Conservation (phyloP, 441 rosid species). For the Geranium incanum region DNA sequence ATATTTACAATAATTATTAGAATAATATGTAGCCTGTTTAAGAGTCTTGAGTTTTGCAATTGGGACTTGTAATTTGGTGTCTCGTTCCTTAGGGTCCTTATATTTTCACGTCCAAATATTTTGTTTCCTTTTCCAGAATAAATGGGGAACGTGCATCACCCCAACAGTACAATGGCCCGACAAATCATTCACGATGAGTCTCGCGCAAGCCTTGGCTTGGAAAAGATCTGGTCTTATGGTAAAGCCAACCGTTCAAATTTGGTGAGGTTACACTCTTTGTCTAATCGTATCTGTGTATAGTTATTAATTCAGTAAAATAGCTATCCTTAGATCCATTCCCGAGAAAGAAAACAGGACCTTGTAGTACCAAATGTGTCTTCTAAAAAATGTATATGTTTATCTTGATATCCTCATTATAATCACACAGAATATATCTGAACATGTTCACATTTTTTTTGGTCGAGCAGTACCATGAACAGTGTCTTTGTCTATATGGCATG, state of each 20-base stretch:
- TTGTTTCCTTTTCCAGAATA: slow-evolving; percentile 37
- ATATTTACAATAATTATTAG: background rate
- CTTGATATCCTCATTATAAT: too few relatives aligned
- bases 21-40: background rate
- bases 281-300: background rate
- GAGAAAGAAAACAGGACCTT: background rate
- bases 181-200: slow-evolving; percentile 57
- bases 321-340: background rate
- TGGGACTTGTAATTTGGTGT: background rate
- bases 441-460: too few relatives aligned
- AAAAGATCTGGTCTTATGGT: slow-evolving; percentile 73
- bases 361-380: background rate
- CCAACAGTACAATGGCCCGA: slow-evolving; percentile 87
- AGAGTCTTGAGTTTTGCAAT: background rate
- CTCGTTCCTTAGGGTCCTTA: slow-evolving; percentile 3
- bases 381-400: background rate
- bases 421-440: too few relatives aligned
- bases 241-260: slow-evolving; percentile 65
- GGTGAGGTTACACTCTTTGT: slow-evolving; percentile 30
- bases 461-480: too few relatives aligned
- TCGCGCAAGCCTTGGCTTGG: slow-evolving; percentile 79
- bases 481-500: too few relatives aligned
- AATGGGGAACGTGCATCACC: slow-evolving; percentile 73
- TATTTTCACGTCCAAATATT: background rate
- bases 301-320: background rate